These are phyloP conservation scores for Pseudocercospora fijiensis DNA, from an alignment of 2,329 filamentous ascomycete species.

Conservation along the genomic window DNA sequence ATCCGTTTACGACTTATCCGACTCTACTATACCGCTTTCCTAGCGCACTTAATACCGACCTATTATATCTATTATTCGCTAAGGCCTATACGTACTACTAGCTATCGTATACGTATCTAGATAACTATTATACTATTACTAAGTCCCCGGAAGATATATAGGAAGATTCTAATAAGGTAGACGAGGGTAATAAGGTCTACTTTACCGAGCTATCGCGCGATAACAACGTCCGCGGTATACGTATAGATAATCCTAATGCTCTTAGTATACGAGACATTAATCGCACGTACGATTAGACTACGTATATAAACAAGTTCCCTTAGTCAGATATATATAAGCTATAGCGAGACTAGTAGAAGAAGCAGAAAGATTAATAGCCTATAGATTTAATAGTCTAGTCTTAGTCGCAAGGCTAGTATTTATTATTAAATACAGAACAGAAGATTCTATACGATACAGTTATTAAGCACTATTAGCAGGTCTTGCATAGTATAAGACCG, in stretches of 20 bases:
- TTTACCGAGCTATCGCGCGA: not conserved
- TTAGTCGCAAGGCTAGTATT: not conserved
- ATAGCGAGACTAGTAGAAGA: not conserved
- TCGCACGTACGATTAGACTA: not conserved
- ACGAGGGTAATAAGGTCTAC: not conserved
- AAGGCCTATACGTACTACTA: not conserved
- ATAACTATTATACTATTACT: not conserved
- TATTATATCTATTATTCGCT: not conserved
- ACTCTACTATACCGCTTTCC: not conserved
- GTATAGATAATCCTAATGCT: not conserved
- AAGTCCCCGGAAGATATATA: not conserved
- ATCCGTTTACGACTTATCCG: not conserved
- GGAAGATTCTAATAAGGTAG: not conserved
- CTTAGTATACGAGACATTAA: not conserved
- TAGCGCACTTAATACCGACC: not conserved
- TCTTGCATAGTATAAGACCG: not conserved
- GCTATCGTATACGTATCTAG: not conserved
- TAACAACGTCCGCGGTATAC: not conserved
- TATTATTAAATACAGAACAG: not conserved
- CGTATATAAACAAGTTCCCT: not conserved
- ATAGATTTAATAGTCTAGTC: not conserved
- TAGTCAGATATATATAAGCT: not conserved
- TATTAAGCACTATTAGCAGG: not conserved
- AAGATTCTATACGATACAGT: not conserved
- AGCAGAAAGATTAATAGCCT: not conserved